Evolutionary conservation across 164 flowering plant genomes (phyloP), one percentile per base, ranked within the genome.

Genomic region (Cinnamomum chago): DNA sequence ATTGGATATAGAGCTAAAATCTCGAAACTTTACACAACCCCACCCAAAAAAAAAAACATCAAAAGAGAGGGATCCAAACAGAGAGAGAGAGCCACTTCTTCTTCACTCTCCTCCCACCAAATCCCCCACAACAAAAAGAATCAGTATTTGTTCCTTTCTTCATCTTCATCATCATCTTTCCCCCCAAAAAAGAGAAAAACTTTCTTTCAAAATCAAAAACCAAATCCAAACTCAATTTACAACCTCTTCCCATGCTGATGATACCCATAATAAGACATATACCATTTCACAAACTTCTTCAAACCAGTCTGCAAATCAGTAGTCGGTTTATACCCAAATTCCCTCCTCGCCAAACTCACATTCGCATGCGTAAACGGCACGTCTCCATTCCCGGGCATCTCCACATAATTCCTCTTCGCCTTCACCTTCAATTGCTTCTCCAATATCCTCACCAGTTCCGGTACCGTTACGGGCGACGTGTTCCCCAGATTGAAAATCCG

Each of bases 361-460:
- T 76, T 76, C 11, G 79, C 79, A 62, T 76, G 79, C 12, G 79
- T 76, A 27, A 76, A 76, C 24, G 79, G 72, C 40, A 76, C 79
- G 68, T 76, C 79, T 6, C 79, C 79, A 58, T 76, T 76, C 20
- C 79, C 79, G 1, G 79, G 79, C 79, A 76, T 76, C 3, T 76
- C 79, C 15, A 76, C 50, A 7, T 72, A 15, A 50, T 76, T 72
- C 79, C 67, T 76, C 79, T 76, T 76, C 47, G 75, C 79, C 60
- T 76, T 76, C 71, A 76, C 75, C 66, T 72, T 76, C 23, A 76
- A 67, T 47, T 72, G 23, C 71, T 70, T 66, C 60, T 76, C 79
- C 58, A 76, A 28, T 24, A 76, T 76, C 11, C 71, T 62, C 35
- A 76, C 79, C 58, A 76, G 52, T 2, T 65, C 40, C 23, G 79